These are phyloP conservation scores for Colletotrichum agaves DNA, from an alignment of 2,329 filamentous ascomycete species.

Conservation along the genomic window DNA sequence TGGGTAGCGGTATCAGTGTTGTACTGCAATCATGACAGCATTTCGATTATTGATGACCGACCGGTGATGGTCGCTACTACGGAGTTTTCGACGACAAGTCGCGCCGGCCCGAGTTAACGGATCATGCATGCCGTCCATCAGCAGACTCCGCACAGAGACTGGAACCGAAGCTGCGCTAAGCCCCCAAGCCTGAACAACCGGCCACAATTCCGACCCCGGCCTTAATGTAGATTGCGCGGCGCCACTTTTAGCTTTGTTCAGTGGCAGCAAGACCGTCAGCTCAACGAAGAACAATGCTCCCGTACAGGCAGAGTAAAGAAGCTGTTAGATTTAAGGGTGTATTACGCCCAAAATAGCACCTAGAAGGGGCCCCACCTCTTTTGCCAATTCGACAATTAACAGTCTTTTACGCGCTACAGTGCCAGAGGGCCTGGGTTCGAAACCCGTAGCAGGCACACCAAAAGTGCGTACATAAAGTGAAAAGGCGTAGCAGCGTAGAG, in stretches of 20 bases:
- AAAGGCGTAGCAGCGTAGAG: no score
- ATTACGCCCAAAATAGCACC: no score
- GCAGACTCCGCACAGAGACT: constrained; percentile 27
- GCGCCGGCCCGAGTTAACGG: constrained; percentile 15
- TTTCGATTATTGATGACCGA: background rate
- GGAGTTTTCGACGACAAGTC: constrained; percentile 10
- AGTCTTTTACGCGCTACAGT: no score
- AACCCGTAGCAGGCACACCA: no score
- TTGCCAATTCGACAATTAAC: no score
- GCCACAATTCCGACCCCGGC: constrained; percentile 24
- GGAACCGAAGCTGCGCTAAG: constrained; percentile 20
- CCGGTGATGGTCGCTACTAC: background rate
- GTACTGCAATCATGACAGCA: background rate
- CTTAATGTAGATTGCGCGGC: constrained; percentile 11
- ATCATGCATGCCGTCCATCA: constrained; percentile 22
- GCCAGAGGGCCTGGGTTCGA: no score
- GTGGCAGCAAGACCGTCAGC: constrained; percentile 13
- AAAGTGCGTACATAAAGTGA: no score
- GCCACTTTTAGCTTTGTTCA: constrained; percentile 12
- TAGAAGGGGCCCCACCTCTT: no score
- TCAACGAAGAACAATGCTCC: background rate
- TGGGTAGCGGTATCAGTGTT: background rate
- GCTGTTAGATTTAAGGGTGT: no score
- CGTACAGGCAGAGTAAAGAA: background rate
- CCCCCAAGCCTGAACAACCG: constrained; percentile 1